Evolutionary conservation across 2,329 filamentous ascomycete species (phyloP), one percentile per base, ranked within the genome.

Genomic region (Diaporthe ampelina): DNA sequence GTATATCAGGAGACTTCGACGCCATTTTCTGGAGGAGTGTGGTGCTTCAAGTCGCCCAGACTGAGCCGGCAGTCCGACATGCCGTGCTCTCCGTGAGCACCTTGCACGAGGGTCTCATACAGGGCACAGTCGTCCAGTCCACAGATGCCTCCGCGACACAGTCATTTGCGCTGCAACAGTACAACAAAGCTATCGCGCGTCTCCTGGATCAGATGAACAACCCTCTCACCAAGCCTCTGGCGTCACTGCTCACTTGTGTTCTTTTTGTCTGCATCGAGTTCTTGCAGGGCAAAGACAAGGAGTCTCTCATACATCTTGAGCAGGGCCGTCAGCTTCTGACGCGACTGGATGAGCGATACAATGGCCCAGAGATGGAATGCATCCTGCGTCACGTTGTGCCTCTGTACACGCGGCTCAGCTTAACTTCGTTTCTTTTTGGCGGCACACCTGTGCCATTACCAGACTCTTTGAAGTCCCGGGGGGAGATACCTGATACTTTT

Each of bases 191-290:
- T 2, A 87, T 90, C 54, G 79, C 81, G 0, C 82, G 83, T 35
- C 76, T 89, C 21, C 76, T 85, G n/a, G 75, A 75, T 24, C 75
- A 76, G 57, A 84, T 85, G 50, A 83, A 83, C 76, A 78, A 82
- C 4, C 76, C 79, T 56, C 76, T 80, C 17, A 77, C 73, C 59
- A 82, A 79, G 78, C 82, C 76, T 9, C 58, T 75, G 21, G 80
- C 81, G 5, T 81, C 83, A 1, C 77, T 89, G 13, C 80, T 88
- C 3, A 85, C 86, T 6, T 89, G 87, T 75, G 79, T 88, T 2
- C 80, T 90, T 48, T 88, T 90, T 75, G 86, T 88, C 32, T 88
- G 87, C 76, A 85, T 90, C 65, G 89, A 90, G 79, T 88, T 88
- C 77, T 82, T 90, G 74, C 86, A 87, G 45, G 86, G 87, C 50